Base-by-base conservation (phyloP, 1,284 basidiomycete genomes). In the Fomitiporia mediterranea region DNA sequence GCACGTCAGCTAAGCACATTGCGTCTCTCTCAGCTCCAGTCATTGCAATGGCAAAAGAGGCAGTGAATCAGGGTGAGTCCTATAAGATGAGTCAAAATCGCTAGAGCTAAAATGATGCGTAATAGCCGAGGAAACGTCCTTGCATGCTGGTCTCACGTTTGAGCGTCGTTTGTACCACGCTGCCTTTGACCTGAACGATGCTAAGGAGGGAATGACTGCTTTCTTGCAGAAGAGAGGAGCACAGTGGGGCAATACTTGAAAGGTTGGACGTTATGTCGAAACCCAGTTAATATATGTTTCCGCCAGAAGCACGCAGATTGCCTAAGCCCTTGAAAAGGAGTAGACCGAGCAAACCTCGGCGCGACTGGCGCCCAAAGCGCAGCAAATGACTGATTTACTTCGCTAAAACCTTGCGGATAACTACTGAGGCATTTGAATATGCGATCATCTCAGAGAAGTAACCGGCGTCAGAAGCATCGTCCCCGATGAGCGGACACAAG, bases 131-230 rank as follows among this genome's bases (percentile, higher is more conserved):
- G 83, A 87, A 61, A 70, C 85, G 15, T 72, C 78, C 17, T 70
- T 88, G 32, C 69, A 71, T 53, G 75, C 82, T 62, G 84, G 84
- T 7, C 69, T 84, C 13, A 73, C 75, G 52, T 74, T 84, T 60
- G 84, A 87, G 67, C 72, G 83, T 54, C 72, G 82, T 48, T 68
- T 87, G 34, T 87, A 86, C 76, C 83, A 86, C 64, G 70, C 75
- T 50, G 72, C 84, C 27, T 86, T 87, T 65, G 80, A 81, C 17
- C 83, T 86, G 57, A 71, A 75, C 51, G 85, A 87, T 67, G 83
- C 84, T 68, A 80, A 80, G 65, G 82, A 85, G 67, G 79, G 78
- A 21, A 84, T 85, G 76, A 67, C 71, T 19, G 84, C 84, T 1
- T 86, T 86, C 67, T 74, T 80, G 19, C 79, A 83, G 67, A 86